Percentiles rank a stretch among this genome's conserved stretches.
phyloP scores from a whole-genome alignment of 345 rosid species.

The Brassica carinata region DNA sequence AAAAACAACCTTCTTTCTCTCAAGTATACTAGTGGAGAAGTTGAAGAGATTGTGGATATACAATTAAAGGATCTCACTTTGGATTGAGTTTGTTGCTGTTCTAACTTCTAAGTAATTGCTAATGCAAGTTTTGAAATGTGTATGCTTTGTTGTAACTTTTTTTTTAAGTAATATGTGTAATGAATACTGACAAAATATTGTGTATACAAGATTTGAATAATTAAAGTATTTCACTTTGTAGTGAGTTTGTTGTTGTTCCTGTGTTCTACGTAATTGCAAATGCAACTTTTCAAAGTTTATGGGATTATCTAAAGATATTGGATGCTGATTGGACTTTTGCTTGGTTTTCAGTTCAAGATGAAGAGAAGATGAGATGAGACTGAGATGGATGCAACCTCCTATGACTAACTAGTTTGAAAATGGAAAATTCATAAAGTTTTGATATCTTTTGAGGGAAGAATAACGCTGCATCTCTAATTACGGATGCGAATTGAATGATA shows the following conservation, averaged over 20 bases:
- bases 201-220: constrained; percentile 19
- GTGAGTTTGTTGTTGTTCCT: constrained; percentile 3
- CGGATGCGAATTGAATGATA: no score
- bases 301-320: not conserved
- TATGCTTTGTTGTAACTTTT: constrained; percentile 9
- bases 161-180: constrained; percentile 14
- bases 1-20: no score
- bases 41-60: no score
- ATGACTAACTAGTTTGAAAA: not conserved
- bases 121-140: not conserved
- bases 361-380: not conserved
- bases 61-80: no score
- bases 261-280: not conserved
- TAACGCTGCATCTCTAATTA: no score
- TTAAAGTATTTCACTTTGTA: constrained; percentile 3
- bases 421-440: no score
- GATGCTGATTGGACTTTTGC: not conserved
- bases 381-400: not conserved
- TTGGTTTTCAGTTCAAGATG: not conserved
- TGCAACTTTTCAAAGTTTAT: not conserved
- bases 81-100: no score
- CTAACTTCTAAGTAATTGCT: no score
- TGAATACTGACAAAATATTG: constrained; percentile 7
- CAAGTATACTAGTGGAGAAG: no score
- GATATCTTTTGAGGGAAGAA: no score